Evolutionary conservation across 805 yeast genomes (phyloP).

Genomic region (Spathaspora boniae): DNA sequence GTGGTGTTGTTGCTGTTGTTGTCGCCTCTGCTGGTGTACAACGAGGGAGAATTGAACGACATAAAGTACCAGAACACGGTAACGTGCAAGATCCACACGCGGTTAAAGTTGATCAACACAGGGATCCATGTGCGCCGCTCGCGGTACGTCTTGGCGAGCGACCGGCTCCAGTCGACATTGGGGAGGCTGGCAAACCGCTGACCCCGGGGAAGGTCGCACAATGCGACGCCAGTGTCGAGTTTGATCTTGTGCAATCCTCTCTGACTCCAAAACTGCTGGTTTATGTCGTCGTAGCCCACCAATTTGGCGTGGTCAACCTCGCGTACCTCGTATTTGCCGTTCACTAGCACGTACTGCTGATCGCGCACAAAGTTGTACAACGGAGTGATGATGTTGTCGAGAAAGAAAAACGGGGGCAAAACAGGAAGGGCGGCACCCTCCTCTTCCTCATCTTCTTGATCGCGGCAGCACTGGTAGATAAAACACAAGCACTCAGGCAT

Average conservation of each 20-base stretch:
- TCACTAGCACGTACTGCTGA: slow-evolving; percentile 59
- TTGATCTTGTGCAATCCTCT: slow-evolving; percentile 30
- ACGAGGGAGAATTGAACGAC: slow-evolving; percentile 47
- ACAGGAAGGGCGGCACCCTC: slow-evolving; percentile 8
- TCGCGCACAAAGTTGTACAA: slow-evolving; percentile 57
- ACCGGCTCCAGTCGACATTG: slow-evolving; percentile 37
- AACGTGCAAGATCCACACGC: slow-evolving; percentile 53
- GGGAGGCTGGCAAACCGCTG: slow-evolving; percentile 30
- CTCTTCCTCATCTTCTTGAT: too few species aligned
- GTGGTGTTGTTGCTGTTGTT: too few species aligned
- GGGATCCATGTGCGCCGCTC: slow-evolving; percentile 52
- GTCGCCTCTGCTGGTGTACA: too few species aligned
- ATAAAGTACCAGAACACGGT: slow-evolving; percentile 52
- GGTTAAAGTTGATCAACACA: slow-evolving; percentile 44
- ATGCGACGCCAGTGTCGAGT: slow-evolving; percentile 27
- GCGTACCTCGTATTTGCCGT: slow-evolving; percentile 54
- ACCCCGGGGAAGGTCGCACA: slow-evolving; percentile 25
- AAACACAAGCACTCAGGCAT: slow-evolving; percentile 43
- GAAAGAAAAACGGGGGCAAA: slow-evolving; percentile 20
- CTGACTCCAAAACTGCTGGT: slow-evolving; percentile 50
- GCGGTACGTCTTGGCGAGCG: slow-evolving; percentile 43
- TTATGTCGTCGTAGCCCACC: slow-evolving; percentile 55
- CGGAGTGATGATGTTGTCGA: slow-evolving; percentile 44
- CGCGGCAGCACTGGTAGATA: slow-evolving; percentile 25
- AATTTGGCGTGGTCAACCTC: slow-evolving; percentile 66